Base-by-base conservation (phyloP, 1,139 yeast species). In the Pichia sp. region DNA sequence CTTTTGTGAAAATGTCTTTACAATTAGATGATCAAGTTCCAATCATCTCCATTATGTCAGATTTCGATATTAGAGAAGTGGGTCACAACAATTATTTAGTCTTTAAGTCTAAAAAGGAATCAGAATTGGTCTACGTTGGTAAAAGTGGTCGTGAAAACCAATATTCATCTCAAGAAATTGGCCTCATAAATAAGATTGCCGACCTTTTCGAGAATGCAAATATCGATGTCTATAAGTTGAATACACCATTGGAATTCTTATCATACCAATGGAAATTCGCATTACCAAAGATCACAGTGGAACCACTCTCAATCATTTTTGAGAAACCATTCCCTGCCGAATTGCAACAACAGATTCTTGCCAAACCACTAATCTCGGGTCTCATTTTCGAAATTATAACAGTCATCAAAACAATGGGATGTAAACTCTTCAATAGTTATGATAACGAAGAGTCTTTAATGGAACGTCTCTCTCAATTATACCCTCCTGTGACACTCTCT, bases 241-340 rank as follows among this genome's bases (percentile, higher is more conserved):
- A 60, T 40, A 69, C 72, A 22, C 69, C 76, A 10, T 61, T 67
- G 35, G 86, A 80, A 47, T 81, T 80, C 51, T 64, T 75, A 59
- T 74, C 78, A 10, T 77, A 74, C 48, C 94, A 86, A 58, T 86
- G 96, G 96, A 78, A 79, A 52, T 67, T 83, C 40, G 88, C 93
- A 1, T 67, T 86, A 41, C 86, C 94, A 5, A 69, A 78, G 42
- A 73, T 86, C 30, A 79, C 87, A 13, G 77, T 86, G 53, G 84
- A 80, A 56, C 87, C 94, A 3, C 61, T 87, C 32, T 64, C 85
- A 32, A 68, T 86, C 24, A 57, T 85, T 17, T 77, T 87, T 49
- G 96, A 86, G 56, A 71, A 75, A 39, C 72, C 79, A 6, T 68
- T 64, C 48, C 86, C 94, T 1, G 62, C 63, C 25, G 61, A 68